Conservation (phyloP, 495 filamentous ascomycete genomes). For the Tetracladium setigerum region DNA sequence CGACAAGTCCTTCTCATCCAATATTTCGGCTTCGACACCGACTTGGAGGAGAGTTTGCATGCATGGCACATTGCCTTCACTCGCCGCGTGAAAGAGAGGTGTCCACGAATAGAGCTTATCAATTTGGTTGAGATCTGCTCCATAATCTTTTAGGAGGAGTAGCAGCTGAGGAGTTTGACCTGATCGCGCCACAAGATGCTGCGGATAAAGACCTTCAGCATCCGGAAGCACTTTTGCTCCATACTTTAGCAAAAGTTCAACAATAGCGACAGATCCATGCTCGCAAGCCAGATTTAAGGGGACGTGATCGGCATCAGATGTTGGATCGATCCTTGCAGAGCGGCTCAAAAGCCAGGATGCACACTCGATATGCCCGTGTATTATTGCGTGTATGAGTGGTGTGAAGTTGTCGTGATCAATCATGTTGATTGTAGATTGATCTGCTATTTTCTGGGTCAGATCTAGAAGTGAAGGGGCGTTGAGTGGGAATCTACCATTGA, state of each 20-base stretch:
- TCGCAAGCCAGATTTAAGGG: constrained; percentile 93
- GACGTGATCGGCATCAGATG: constrained; percentile 81
- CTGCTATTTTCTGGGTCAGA: constrained; percentile 23
- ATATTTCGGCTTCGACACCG: constrained; percentile 63
- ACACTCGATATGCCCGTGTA: constrained; percentile 70
- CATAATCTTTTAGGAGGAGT: constrained; percentile 71
- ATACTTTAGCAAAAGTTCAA: constrained; percentile 72
- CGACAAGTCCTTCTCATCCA: constrained; percentile 86
- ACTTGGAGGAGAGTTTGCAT: constrained; percentile 68
- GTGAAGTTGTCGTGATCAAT: constrained; percentile 98
- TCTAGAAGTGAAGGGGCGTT: neutral
- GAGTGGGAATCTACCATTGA: constrained; percentile 38
- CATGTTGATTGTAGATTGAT: constrained; percentile 60
- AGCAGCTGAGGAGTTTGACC: constrained; percentile 73
- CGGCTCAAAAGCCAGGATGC: constrained; percentile 65
- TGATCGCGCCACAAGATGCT: constrained; percentile 91
- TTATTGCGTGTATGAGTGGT: constrained; percentile 88
- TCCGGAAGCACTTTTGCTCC: constrained; percentile 75
- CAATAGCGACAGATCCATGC: constrained; percentile 75
- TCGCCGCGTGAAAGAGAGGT: constrained; percentile 89
- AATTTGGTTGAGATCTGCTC: constrained; percentile 84
- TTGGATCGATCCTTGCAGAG: constrained; percentile 72
- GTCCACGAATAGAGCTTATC: constrained; percentile 98
- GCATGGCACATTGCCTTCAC: constrained; percentile 89
- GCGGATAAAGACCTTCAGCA: constrained; percentile 94